Evolutionary conservation across 2,329 filamentous ascomycete genomes (phyloP).

Genomic region (Sphaerulina vaccinii): DNA sequence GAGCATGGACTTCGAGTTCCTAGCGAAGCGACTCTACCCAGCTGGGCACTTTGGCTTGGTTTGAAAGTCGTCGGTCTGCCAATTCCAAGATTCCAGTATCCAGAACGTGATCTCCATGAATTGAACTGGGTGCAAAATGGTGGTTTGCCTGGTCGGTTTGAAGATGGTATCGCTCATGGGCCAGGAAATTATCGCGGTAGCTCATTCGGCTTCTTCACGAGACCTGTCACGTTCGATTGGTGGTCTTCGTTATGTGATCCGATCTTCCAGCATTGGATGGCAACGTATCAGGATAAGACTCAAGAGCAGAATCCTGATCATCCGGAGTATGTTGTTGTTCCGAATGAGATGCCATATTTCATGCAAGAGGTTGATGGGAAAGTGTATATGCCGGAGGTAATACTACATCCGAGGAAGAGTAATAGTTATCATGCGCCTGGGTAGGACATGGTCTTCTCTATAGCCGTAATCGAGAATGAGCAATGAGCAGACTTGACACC

Average conservation of each 20-base stretch:
- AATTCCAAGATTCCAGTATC: slow-evolving; percentile 38
- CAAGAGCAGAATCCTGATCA: background rate
- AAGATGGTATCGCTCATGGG: background rate
- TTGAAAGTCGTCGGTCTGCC: slow-evolving; percentile 63
- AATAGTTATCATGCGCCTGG: slow-evolving; percentile 11
- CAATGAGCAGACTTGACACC: too few relatives aligned
- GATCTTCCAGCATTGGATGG: slow-evolving; percentile 39
- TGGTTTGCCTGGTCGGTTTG: background rate
- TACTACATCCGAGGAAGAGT: slow-evolving; percentile 43
- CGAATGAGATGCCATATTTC: slow-evolving; percentile 33
- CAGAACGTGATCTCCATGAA: slow-evolving; percentile 27
- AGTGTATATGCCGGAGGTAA: slow-evolving; percentile 39
- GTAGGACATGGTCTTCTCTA: background rate
- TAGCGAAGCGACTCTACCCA: slow-evolving; percentile 75
- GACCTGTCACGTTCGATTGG: slow-evolving; percentile 33
- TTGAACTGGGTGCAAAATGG: background rate
- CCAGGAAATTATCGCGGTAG: slow-evolving; percentile 17
- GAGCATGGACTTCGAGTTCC: slow-evolving; percentile 50
- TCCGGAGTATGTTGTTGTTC: slow-evolving; percentile 10
- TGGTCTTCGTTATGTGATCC: slow-evolving; percentile 36
- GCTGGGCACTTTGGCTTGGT: slow-evolving; percentile 73
- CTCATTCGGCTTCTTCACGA: slow-evolving; percentile 32
- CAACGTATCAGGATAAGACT: slow-evolving; percentile 14
- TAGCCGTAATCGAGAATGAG: too few relatives aligned
- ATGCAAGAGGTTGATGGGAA: slow-evolving; percentile 32